Conservation (phyloP, 2,329 filamentous ascomycete genomes). For the Trichophyton rubrum region DNA sequence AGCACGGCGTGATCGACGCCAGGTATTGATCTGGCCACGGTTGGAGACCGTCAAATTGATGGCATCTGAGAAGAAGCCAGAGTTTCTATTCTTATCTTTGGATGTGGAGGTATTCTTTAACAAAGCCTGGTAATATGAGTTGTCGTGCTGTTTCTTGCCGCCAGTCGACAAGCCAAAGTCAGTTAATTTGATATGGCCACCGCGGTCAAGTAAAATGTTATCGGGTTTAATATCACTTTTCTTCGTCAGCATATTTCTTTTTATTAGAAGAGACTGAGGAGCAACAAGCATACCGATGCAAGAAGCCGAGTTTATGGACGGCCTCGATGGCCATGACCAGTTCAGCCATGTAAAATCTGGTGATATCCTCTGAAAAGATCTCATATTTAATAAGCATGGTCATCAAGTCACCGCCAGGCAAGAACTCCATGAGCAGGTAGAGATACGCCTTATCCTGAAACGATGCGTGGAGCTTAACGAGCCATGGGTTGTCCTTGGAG, state of each 20-base stretch:
- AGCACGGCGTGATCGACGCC: constrained; percentile 86
- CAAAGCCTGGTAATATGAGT: constrained; percentile 95
- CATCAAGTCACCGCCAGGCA: constrained; percentile 96
- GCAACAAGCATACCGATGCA: constrained; percentile 66
- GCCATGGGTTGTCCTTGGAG: constrained; percentile 93
- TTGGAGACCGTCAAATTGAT: constrained; percentile 98
- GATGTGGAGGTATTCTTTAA: constrained; percentile 63
- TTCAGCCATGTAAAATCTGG: constrained; percentile 97
- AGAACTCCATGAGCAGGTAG: constrained; percentile 99
- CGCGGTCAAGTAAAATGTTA: constrained; percentile 90
- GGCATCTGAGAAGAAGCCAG: constrained; percentile 80
- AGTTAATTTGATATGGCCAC: constrained; percentile 94
- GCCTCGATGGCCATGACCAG: constrained; percentile 97
- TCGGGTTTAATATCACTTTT: constrained; percentile 96
- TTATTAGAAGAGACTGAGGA: background rate
- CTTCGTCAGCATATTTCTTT: background rate
- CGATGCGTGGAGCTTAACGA: constrained; percentile 95
- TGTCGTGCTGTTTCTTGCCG: constrained; percentile 95
- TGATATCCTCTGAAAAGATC: constrained; percentile 98
- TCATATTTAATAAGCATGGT: constrained; percentile 99
- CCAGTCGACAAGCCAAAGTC: constrained; percentile 97
- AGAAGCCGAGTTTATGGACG: constrained; percentile 94
- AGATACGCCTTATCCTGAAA: constrained; percentile 95
- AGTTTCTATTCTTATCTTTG: constrained; percentile 70
- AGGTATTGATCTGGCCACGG: constrained; percentile 95